A percentile compares a stretch with the other conserved stretches of the same genome.
Evolutionary conservation across 1,284 basidiomycete genomes (phyloP).

Genomic region (Phylloboletellus chloephorus): DNA sequence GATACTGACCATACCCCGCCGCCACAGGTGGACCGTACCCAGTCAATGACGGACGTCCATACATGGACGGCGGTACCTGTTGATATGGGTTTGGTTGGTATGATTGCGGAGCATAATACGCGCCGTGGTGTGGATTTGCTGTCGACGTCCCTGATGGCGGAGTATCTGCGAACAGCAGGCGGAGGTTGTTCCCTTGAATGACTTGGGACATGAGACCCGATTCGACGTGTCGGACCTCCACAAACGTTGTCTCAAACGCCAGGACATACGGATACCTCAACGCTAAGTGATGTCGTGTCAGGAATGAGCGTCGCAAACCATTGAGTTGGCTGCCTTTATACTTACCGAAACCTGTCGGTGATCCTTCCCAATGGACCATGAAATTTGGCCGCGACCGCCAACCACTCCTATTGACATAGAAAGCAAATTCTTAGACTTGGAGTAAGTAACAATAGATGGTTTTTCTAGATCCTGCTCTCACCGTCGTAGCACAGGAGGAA

Average conservation of each 20-base stretch:
- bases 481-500: conserved; percentile 98
- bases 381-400: conserved; percentile 88
- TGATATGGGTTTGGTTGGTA: conserved; percentile 38
- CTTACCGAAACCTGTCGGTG: conserved; percentile 89
- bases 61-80: conserved; percentile 19
- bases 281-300: conserved; percentile 45
- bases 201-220: conserved; percentile 91
- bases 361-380: conserved; percentile 96
- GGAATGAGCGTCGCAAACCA: conserved; percentile 1
- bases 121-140: conserved; percentile 30
- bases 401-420: conserved; percentile 97
- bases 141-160: conserved; percentile 75
- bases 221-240: conserved; percentile 96
- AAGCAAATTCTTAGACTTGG: conserved; percentile 78
- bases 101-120: conserved; percentile 30
- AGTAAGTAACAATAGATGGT: conserved; percentile 8
- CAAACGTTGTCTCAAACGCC: conserved; percentile 94
- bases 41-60: conserved; percentile 34
- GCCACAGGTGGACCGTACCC: conserved; percentile 39
- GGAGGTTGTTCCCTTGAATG: conserved; percentile 87
- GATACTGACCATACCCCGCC: conserved; percentile 36
- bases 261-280: conserved; percentile 96
- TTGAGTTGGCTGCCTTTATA: conserved; percentile 12
- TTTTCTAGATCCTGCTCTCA: conserved; percentile 33
- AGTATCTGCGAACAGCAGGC: conserved; percentile 89